These are phyloP conservation scores for Pouteria campechiana DNA, from an alignment of 179 eudicot genomes.

Conservation along the genomic window DNA sequence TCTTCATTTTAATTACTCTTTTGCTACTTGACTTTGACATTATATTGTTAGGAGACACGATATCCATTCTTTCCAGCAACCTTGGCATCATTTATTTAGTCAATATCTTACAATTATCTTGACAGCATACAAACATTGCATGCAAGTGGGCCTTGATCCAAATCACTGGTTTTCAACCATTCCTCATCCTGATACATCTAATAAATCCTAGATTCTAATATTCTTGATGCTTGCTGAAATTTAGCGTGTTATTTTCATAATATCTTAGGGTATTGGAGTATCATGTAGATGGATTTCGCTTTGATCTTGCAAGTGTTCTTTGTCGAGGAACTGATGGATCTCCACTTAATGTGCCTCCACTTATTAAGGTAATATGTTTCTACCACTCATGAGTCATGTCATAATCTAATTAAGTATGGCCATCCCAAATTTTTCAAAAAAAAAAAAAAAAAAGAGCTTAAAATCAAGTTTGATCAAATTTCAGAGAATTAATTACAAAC, in stretches of 20 bases:
- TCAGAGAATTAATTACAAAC: background rate
- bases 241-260: background rate
- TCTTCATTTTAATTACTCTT: too few relatives aligned
- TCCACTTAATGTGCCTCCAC: conserved; percentile 87
- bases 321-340: conserved; percentile 98
- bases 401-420: too few relatives aligned
- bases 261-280: conserved; percentile 79
- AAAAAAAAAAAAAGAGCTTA: background rate
- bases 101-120: too few relatives aligned
- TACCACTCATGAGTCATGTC: too few relatives aligned
- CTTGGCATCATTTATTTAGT: too few relatives aligned
- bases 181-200: too few relatives aligned
- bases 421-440: background rate
- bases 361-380: conserved; percentile 62
- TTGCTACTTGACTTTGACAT: too few relatives aligned
- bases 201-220: background rate
- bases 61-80: too few relatives aligned
- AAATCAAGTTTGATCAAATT: background rate
- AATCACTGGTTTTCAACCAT: too few relatives aligned
- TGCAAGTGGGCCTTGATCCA: too few relatives aligned
- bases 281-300: conserved; percentile 98
- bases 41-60: too few relatives aligned
- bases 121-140: too few relatives aligned
- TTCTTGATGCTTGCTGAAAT: background rate
- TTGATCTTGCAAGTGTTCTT: conserved; percentile 97